Percentiles rank a stretch among this genome's conserved stretches.
Evolutionary conservation across 164 flowering plant genomes (phyloP).

Genomic region (Annona cherimola): DNA sequence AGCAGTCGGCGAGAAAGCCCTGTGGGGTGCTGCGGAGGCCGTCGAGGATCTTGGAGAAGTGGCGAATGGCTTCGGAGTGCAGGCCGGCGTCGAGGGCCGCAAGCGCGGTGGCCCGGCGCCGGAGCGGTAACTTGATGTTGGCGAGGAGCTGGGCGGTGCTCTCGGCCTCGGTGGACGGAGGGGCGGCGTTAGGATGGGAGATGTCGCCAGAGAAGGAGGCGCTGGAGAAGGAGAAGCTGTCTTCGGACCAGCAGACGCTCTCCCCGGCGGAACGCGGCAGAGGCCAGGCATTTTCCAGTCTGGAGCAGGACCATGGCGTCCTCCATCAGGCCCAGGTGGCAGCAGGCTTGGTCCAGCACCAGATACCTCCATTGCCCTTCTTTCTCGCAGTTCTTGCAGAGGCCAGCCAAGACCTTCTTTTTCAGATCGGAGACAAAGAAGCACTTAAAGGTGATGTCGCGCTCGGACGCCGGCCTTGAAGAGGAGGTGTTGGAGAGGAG

Average conservation of each 20-base stretch:
- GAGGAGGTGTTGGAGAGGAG: constrained; percentile 37
- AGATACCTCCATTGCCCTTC: constrained; percentile 98
- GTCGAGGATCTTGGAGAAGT: constrained; percentile 85
- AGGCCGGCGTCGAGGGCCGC: constrained; percentile 95
- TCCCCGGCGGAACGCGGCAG: constrained; percentile 77
- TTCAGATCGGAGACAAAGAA: constrained; percentile 89
- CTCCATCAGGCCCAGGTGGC: constrained; percentile 89
- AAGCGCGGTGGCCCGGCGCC: constrained; percentile 76
- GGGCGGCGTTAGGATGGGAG: constrained; percentile 17
- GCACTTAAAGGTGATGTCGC: constrained; percentile 60
- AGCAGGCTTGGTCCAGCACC: constrained; percentile 88
- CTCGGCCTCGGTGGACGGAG: constrained; percentile 49
- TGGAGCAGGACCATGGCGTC: constrained; percentile 95
- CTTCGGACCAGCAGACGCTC: constrained; percentile 74
- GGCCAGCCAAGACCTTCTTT: constrained; percentile 79
- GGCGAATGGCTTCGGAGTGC: constrained; percentile 83
- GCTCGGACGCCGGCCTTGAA: constrained; percentile 20
- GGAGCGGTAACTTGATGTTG: constrained; percentile 84
- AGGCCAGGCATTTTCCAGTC: constrained; percentile 78
- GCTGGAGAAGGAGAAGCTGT: constrained; percentile 56
- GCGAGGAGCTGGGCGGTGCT: constrained; percentile 51
- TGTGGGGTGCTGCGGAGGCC: constrained; percentile 81
- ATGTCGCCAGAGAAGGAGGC: constrained; percentile 13
- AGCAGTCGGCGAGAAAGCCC: constrained; percentile 85
- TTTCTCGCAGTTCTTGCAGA: constrained; percentile 55